phyloP scores from a whole-genome alignment of 108 stramenopile genomes.

The Pseudonitzschia delicatissima region DNA sequence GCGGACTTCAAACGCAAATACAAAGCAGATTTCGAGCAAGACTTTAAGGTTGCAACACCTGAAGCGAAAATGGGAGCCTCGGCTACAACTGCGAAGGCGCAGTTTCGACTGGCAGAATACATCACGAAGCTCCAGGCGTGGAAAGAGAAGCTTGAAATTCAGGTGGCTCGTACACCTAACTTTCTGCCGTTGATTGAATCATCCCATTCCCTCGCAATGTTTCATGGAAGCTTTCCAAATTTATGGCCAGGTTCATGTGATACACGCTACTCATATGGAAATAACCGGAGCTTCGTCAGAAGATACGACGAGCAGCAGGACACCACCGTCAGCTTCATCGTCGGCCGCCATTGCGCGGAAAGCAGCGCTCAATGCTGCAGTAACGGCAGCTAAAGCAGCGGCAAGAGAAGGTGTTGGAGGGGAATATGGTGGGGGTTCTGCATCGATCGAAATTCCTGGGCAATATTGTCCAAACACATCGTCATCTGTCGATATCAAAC shows the following conservation, averaged over 20 bases:
- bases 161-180: conserved; percentile 56
- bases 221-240: conserved; percentile 60
- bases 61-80: conserved; percentile 9
- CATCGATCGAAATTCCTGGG: conserved; percentile 85
- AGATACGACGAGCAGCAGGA: conserved; percentile 17
- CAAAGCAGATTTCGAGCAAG: conserved; percentile 57
- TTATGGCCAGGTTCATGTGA: conserved; percentile 78
- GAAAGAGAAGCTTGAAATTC: conserved; percentile 65
- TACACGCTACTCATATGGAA: conserved; percentile 32
- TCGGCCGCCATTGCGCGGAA: conserved; percentile 59
- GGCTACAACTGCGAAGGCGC: neutral
- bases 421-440: conserved; percentile 72
- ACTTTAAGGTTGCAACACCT: conserved; percentile 46
- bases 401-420: conserved; percentile 71
- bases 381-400: conserved; percentile 57
- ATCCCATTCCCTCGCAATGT: conserved; percentile 70
- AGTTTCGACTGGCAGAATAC: conserved; percentile 54
- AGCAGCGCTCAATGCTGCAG: conserved; percentile 63
- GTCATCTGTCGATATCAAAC: conserved; percentile 51
- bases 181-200: conserved; percentile 56
- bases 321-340: conserved; percentile 40
- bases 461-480: conserved; percentile 74
- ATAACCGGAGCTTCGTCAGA: conserved; percentile 19
- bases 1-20: conserved; percentile 68
- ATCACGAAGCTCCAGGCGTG: conserved; percentile 57